Conservation (phyloP, 1,284 basidiomycete genomes). For the Ustilago vetiveriae region DNA sequence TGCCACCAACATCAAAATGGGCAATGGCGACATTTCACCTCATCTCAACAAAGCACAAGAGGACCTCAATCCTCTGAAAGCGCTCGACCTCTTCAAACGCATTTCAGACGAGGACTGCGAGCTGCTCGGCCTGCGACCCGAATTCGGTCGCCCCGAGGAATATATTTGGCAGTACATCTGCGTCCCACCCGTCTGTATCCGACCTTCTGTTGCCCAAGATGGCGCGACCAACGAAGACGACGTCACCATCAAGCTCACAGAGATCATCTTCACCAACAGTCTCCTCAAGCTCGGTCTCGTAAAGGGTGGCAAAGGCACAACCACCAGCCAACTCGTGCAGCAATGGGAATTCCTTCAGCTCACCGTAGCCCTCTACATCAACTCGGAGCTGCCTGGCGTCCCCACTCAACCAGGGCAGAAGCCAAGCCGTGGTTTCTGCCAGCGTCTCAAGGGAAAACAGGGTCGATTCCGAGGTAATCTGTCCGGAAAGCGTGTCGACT, state of each 20-base stretch:
- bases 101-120: conserved; percentile 96
- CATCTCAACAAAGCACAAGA: conserved; percentile 92
- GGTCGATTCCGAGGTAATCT: conserved; percentile 98
- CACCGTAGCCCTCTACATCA: conserved; percentile 96
- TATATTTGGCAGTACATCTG: conserved; percentile 99
- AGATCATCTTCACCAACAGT: conserved; percentile 94
- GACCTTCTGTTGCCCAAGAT: conserved; percentile 97
- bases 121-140: conserved; percentile 87
- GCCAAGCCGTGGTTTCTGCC: conserved; percentile 81
- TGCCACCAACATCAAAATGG: conserved; percentile 78
- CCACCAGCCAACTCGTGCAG: conserved; percentile 71
- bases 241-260: conserved; percentile 94
- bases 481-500: conserved; percentile 98
- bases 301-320: conserved; percentile 70
- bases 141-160: conserved; percentile 91
- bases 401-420: conserved; percentile 61
- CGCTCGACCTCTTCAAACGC: conserved; percentile 88
- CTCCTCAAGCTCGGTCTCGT: conserved; percentile 89
- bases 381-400: conserved; percentile 89
- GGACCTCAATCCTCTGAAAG: conserved; percentile 93
- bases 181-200: conserved; percentile 96
- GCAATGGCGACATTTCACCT: conserved; percentile 84
- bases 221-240: conserved; percentile 86
- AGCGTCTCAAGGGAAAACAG: conserved; percentile 97
- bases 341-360: conserved; percentile 98